Evolutionary conservation across 2,329 filamentous ascomycete species (phyloP), one percentile per base, ranked within the genome.

Genomic region (Arthrobotrys sphaeroides): DNA sequence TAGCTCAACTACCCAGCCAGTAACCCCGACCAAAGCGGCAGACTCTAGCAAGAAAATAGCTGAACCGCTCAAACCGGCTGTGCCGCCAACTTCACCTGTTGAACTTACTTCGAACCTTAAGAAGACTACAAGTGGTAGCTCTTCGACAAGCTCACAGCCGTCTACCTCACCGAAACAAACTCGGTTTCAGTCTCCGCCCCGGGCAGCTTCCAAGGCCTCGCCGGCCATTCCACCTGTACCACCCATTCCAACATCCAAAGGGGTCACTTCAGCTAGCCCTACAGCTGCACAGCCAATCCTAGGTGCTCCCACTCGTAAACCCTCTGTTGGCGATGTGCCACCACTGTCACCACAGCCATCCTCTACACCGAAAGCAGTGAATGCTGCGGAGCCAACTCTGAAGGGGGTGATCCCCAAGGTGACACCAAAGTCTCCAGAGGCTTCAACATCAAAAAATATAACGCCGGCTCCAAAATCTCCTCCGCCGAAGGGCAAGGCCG

Each of bases 91-190:
- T 4, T 65, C 72, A 24, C 64, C 64, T 1, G 42, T 75, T 10
- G 72, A 75, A 16, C 72, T 75, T 33, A 69, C 72, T 22, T 75
- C 72, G 7, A 69, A 65, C 22, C 31, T 75, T 16, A 75, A 75
- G 64, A 75, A 75, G 31, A 65, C 72, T 1, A 65, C 64, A 1
- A 69, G 38, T 22, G 61, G 40, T 4, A 59, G 36, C 22, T 60
- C 69, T 1, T 16, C 55, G 5, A 57, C 72, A 13, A 75, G 43
- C 12, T 65, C 64, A 7, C 67, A 51, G 20, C n/a, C 31, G 16
- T 42, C 72, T 10, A 65, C 64, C 1, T 75, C 72, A 9, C 72
- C 72, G 5, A 75, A 75, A 33, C 72, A 75, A 24, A 69, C 72
- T 18, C 61, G 72, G 20, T 75, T 75, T 13, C 72, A 75, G 26